A percentile compares a stretch with the other conserved stretches of the same genome.
Conservation (phyloP, 441 rosid genomes). For the Theobroma grandiflorum region DNA sequence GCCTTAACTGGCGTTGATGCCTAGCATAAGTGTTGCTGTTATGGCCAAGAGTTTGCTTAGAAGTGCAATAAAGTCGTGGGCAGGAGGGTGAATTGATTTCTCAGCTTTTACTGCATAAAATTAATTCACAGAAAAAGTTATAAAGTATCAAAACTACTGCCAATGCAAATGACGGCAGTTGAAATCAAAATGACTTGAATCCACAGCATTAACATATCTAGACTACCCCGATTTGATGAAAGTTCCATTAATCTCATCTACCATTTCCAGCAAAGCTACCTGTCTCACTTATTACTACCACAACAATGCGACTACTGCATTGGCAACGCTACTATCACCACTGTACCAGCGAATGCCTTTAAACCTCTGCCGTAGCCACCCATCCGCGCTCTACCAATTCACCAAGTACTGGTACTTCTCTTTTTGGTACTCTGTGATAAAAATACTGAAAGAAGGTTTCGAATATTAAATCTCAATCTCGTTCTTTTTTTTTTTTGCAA, state of each 20-base stretch:
- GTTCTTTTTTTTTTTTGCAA: background rate
- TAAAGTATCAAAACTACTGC: background rate
- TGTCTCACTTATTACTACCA: background rate
- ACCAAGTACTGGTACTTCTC: too few species aligned
- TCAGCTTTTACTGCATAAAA: background rate
- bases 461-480: too few species aligned
- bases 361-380: background rate
- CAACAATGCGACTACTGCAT: background rate
- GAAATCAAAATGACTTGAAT: background rate
- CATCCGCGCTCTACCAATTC: background rate
- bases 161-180: background rate
- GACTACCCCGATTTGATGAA: background rate
- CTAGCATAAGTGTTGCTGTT: background rate
- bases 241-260: background rate
- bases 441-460: too few species aligned
- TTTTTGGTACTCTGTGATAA: too few species aligned
- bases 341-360: background rate
- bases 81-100: background rate
- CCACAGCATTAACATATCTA: background rate
- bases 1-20: background rate
- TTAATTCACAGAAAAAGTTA: background rate
- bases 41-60: background rate
- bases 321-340: background rate
- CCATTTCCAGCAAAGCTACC: background rate
- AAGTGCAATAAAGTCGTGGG: background rate